Conservation (phyloP, 306 rosid species). For the Gillenia trifoliata region DNA sequence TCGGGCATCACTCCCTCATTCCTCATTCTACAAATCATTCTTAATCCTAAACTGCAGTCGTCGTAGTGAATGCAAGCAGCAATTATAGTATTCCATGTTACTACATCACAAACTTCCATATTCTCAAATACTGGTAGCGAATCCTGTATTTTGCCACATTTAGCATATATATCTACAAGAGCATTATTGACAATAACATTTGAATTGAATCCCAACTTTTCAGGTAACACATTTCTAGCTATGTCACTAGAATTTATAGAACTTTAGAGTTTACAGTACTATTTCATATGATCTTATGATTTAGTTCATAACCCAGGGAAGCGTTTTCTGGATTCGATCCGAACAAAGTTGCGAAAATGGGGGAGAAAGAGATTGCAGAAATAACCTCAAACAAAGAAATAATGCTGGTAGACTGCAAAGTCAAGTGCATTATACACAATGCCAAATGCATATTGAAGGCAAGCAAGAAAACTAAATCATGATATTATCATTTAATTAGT, state of each 20-base stretch:
- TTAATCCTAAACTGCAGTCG: conserved; percentile 19
- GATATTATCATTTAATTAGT: no score
- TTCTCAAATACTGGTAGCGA: no score
- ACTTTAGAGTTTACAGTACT: no score
- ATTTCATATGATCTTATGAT: neutral
- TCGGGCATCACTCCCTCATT: conserved; percentile 28
- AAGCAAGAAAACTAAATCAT: conserved; percentile 21
- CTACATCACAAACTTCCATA: no score
- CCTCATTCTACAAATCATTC: conserved; percentile 22
- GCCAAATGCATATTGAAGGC: conserved; percentile 89
- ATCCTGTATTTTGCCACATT: no score
- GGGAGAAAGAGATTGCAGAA: conserved; percentile 68
- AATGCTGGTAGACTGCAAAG: conserved; percentile 68
- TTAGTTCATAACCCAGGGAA: conserved; percentile 36
- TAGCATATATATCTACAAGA: no score
- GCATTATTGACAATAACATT: no score
- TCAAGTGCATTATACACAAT: conserved; percentile 84
- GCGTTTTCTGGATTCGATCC: no score
- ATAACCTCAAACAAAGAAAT: conserved; percentile 64
- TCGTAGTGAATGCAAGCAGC: conserved; percentile 24
- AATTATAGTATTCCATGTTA: conserved; percentile 38
- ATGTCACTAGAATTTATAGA: no score
- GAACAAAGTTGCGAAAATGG: conserved; percentile 73
- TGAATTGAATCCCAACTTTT: conserved; percentile 24
- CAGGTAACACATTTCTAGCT: no score